Evolutionary conservation across 192 early-diverging fungal genomes (phyloP), one percentile per base, ranked within the genome.

Genomic region (Podila horticola): DNA sequence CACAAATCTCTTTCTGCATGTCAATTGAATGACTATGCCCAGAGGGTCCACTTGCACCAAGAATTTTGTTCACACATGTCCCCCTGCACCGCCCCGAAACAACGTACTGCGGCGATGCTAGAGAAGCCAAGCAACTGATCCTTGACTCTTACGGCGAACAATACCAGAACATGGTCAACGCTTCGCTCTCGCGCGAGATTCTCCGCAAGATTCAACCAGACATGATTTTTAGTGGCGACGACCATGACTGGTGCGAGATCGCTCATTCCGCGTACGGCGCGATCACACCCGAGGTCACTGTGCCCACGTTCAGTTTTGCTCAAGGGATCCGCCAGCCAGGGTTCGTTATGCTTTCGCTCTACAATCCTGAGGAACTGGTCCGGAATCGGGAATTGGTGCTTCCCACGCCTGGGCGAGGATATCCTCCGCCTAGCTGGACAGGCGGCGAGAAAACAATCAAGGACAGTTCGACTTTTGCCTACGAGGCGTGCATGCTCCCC

Each of bases 181-280:
- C 86, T 20, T 69, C 84, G 8, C 83, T 94, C 0, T 88, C 95
- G 0, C 58, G 74, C 8, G 31, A 84, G 24, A 87, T 99, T 28
- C 68, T 97, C 17, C 61, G 83, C 0, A 73, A 55, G 0, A 83
- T 95, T 20, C 73, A 89, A 41, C 96, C 97, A 0, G 70, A 75
- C 0, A 83, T 93, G 2, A 85, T 97, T 4, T 93, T 97, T 60
- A 95, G 93, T 69, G 97, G 96, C 24, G 96, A 99, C 69, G 96
- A 99, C 75, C 97, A 99, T 65, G 97, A 99, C 72, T 93, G 92
- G 67, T 99, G 97, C 76, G 87, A 86, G 58, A 71, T 93, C 5
- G 34, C 76, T 4, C 93, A 95, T 49, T 22, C 50, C 1, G 24
- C 50, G 24, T 57, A 67, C 38, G 64, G 31, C 2, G 28, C 28